Evolutionary conservation across 2,329 filamentous ascomycete species (phyloP).

Genomic region (Aotearoamyces nothofagi): DNA sequence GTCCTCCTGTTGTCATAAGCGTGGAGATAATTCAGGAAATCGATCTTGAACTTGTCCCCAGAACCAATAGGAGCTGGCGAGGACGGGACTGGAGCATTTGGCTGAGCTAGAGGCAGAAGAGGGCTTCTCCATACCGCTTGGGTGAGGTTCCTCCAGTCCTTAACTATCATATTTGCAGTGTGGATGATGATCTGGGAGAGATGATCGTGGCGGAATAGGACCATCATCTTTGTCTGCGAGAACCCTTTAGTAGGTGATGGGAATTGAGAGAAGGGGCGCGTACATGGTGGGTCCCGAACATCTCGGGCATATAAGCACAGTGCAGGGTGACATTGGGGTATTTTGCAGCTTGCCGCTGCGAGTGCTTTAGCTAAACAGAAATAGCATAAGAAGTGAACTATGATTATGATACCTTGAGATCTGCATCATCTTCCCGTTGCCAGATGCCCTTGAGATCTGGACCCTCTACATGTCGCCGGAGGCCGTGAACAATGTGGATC

Average conservation of each 20-base stretch:
- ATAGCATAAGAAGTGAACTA: too few species aligned
- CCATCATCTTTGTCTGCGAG: slow-evolving; percentile 71
- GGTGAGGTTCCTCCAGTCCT: slow-evolving; percentile 80
- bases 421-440: not conserved
- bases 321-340: slow-evolving; percentile 57
- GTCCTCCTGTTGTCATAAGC: slow-evolving; percentile 47
- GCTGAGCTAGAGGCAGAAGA: slow-evolving; percentile 33
- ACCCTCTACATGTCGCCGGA: slow-evolving; percentile 49
- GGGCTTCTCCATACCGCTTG: slow-evolving; percentile 74
- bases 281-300: slow-evolving; percentile 77
- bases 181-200: slow-evolving; percentile 69
- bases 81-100: not conserved
- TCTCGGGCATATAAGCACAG: slow-evolving; percentile 64
- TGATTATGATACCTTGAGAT: slow-evolving; percentile 14
- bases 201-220: slow-evolving; percentile 66
- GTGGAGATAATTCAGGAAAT: slow-evolving; percentile 57
- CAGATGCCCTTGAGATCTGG: slow-evolving; percentile 23
- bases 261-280: not conserved
- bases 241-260: not conserved
- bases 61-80: slow-evolving; percentile 28
- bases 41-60: slow-evolving; percentile 58
- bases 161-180: slow-evolving; percentile 80
- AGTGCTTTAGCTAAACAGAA: too few species aligned
- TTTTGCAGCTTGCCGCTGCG: slow-evolving; percentile 42
- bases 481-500: slow-evolving; percentile 46